Percentiles rank a stretch among this genome's conserved stretches.
These are phyloP conservation scores for Podospora bellae-mahoneyi DNA, from an alignment of 495 filamentous ascomycete genomes.

Conservation along the genomic window DNA sequence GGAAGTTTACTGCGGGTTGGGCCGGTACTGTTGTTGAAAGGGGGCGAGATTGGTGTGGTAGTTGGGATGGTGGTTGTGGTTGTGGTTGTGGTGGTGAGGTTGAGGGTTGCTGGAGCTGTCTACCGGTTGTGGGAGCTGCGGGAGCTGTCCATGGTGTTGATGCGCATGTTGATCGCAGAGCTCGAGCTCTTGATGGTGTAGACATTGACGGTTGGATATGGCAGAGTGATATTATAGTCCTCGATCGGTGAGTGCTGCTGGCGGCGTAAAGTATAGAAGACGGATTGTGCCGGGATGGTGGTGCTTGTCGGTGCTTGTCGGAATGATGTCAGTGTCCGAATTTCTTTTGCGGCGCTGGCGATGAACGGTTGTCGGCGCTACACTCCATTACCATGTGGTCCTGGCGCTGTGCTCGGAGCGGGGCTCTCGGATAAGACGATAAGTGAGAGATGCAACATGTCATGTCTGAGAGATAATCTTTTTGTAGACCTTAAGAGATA, in stretches of 20 bases:
- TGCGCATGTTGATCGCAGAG: background rate
- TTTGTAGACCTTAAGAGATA: background rate
- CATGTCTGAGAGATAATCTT: background rate
- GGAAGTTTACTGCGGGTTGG: conserved; percentile 8
- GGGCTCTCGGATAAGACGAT: conserved; percentile 2
- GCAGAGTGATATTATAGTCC: background rate
- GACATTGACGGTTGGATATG: background rate
- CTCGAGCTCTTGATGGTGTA: background rate
- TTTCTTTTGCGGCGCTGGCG: conserved; percentile 1
- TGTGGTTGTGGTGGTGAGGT: background rate
- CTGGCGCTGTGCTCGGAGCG: background rate
- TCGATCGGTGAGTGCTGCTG: background rate
- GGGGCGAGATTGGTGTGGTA: background rate
- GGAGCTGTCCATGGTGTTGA: background rate
- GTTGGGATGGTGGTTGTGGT: background rate
- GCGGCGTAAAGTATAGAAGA: background rate
- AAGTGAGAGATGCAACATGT: background rate
- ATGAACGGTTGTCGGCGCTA: background rate
- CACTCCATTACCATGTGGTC: background rate
- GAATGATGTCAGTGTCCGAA: conserved; percentile 33
- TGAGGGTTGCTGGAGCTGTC: background rate
- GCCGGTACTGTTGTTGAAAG: background rate
- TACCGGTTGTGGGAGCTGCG: background rate
- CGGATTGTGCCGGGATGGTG: background rate
- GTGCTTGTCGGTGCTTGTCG: background rate